Evolutionary conservation across 495 filamentous ascomycete genomes (phyloP).

Genomic region (Podospora sp.): DNA sequence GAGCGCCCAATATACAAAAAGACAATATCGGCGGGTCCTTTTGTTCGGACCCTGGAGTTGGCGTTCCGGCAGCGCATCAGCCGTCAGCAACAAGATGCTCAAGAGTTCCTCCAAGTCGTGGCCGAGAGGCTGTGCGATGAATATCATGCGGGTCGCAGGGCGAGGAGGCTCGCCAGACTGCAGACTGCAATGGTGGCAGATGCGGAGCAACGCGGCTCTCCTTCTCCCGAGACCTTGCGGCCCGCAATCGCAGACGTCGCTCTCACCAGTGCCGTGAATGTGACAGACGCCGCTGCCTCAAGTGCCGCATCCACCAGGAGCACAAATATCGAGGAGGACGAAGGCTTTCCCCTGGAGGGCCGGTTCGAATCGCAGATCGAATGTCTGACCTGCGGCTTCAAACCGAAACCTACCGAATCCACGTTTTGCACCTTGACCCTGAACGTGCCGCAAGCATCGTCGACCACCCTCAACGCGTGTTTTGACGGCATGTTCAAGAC

Average conservation of each 20-base stretch:
- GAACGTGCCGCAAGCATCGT: conserved; percentile 75
- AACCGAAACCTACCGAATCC: conserved; percentile 77
- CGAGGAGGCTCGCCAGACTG: conserved; percentile 53
- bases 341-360: conserved; percentile 85
- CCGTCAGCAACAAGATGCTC: conserved; percentile 96
- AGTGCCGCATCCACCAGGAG: not conserved
- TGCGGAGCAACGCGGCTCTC: not conserved
- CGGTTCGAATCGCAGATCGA: conserved; percentile 89
- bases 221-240: not conserved
- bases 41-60: conserved; percentile 77
- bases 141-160: conserved; percentile 80
- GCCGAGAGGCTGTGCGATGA: conserved; percentile 91
- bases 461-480: conserved; percentile 60
- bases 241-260: not conserved
- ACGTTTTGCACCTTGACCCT: conserved; percentile 91
- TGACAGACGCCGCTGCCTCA: not conserved
- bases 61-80: conserved; percentile 89
- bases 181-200: conserved; percentile 14
- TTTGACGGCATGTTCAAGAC: conserved; percentile 94
- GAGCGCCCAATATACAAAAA: conserved; percentile 93
- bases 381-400: conserved; percentile 85
- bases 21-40: conserved; percentile 81
- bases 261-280: not conserved
- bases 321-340: conserved; percentile 47
- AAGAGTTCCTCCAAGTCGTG: conserved; percentile 94